Percentiles rank a stretch among this genome's conserved stretches.
Conservation (phyloP, 495 filamentous ascomycete species). For the Aspergillus heteromorphus region DNA sequence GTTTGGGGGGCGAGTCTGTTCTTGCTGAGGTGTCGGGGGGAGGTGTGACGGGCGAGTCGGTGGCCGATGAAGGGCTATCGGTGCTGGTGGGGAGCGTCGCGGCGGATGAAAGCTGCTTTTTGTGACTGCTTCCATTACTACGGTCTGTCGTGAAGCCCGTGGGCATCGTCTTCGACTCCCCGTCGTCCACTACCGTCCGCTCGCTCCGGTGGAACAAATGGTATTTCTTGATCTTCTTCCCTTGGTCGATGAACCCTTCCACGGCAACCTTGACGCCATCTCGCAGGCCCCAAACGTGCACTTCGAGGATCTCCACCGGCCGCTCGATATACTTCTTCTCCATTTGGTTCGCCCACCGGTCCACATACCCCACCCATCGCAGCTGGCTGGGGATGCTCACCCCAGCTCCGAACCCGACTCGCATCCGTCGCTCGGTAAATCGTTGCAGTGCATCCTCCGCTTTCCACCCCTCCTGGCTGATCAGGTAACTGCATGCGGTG, state of each 20-base stretch:
- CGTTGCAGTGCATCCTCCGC: conserved; percentile 68
- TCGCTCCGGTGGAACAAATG: conserved; percentile 76
- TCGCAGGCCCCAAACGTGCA: conserved; percentile 85
- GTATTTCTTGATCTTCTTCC: conserved; percentile 76
- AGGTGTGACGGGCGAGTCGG: conserved; percentile 6
- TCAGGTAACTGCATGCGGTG: conserved; percentile 78
- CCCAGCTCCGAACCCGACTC: conserved; percentile 77
- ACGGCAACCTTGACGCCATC: conserved; percentile 84
- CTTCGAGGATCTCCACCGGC: conserved; percentile 75
- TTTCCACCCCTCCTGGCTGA: conserved; percentile 84
- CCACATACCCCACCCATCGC: conserved; percentile 84
- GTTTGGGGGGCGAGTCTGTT: conserved; percentile 10
- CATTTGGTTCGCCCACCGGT: conserved; percentile 68
- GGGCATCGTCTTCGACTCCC: not conserved
- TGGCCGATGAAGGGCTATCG: conserved; percentile 14
- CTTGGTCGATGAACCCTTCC: conserved; percentile 81
- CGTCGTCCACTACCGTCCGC: conserved; percentile 61
- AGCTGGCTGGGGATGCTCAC: conserved; percentile 92
- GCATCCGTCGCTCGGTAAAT: conserved; percentile 87
- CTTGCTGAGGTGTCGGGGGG: not conserved
- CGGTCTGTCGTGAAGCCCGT: not conserved
- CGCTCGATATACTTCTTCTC: conserved; percentile 79
- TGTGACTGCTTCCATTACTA: not conserved
- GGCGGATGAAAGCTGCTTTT: conserved; percentile 11
- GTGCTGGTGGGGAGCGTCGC: not conserved